Evolutionary conservation across 2,329 filamentous ascomycete genomes (phyloP).

Genomic region (Neoascochyta sp.): DNA sequence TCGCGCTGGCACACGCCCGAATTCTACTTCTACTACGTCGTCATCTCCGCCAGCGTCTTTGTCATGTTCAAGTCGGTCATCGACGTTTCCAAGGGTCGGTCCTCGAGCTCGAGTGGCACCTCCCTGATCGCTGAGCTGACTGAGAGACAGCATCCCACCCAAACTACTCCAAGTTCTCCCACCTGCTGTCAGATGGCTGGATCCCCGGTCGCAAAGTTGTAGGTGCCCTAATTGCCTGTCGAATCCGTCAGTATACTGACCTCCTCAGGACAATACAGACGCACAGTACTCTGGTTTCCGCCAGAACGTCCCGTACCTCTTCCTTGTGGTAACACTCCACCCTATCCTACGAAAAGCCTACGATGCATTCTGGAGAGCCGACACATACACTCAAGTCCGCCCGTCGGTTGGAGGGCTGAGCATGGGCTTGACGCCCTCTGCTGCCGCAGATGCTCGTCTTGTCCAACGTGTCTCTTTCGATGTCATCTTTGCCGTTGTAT

Average conservation of each 20-base stretch:
- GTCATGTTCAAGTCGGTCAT: slow-evolving; percentile 90
- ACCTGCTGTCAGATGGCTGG: slow-evolving; percentile 76
- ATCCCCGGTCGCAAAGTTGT: slow-evolving; percentile 87
- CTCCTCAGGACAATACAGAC: slow-evolving; percentile 75
- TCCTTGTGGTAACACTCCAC: slow-evolving; percentile 69
- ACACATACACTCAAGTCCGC: slow-evolving; percentile 45
- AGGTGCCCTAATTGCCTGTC: slow-evolving; percentile 24
- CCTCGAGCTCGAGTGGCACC: background rate
- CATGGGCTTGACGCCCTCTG: slow-evolving; percentile 44
- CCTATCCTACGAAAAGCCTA: slow-evolving; percentile 72
- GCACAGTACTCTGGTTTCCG: slow-evolving; percentile 82
- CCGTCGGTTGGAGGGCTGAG: slow-evolving; percentile 34
- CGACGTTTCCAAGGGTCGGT: slow-evolving; percentile 74
- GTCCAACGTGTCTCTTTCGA: slow-evolving; percentile 77
- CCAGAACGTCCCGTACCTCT: slow-evolving; percentile 77
- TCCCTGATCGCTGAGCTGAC: slow-evolving; percentile 7
- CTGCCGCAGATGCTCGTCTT: slow-evolving; percentile 51
- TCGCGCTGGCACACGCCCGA: slow-evolving; percentile 84
- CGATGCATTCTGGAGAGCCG: slow-evolving; percentile 51
- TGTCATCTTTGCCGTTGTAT: slow-evolving; percentile 73
- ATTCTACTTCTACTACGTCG: slow-evolving; percentile 74
- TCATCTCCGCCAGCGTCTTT: slow-evolving; percentile 65
- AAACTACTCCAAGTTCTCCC: slow-evolving; percentile 70
- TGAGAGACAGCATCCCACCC: slow-evolving; percentile 66
- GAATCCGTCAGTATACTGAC: slow-evolving; percentile 5